Base-by-base conservation (phyloP, 2,329 filamentous ascomycete genomes). In the Sporothrix sp. region DNA sequence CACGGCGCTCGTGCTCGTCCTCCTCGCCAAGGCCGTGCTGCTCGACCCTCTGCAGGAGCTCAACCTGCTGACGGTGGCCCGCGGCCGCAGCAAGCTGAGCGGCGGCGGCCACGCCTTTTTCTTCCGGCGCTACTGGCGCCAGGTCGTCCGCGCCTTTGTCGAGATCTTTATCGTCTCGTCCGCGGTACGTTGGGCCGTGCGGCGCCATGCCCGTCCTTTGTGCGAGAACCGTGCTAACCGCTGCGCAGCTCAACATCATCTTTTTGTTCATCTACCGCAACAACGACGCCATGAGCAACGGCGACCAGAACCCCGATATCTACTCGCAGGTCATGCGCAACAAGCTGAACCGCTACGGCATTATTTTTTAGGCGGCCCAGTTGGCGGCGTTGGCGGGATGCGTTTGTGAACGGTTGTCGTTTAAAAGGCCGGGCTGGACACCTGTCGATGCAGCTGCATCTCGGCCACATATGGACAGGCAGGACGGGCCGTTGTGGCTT, bases 281-380 rank as follows among this genome's bases (percentile, higher is more conserved):
- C 39, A 48, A 38, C 23, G 35, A 35, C n/a, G 14, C 18, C 9
- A 14, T 11, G n/a, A 23, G 11, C 37, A 42, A 37, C 38, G 48
- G 52, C 32, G 38, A 38, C 37, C 48, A 51, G 27, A 53, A 51
- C 38, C 47, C 52, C 27, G 52, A 53, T 20, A 35, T 53, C 20
- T 53, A 53, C 48, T 53, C 52, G 5, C 48, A 51, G 36, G 32
- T 51, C 11, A 53, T 53, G 52, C 52, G 52, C 37, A 53, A 53
- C 48, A 53, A 51, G 48, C 48, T 53, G 43, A 39, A 44, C 23
- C 40, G 39, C 25, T 46, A 40, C 36, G 37, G 37, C 23, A 20
- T 50, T 21, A 50, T 53, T 16, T 53, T 53, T 16, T 53, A 44
- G 40, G 13, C n/a, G n/a, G n/a, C n/a, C n/a, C n/a, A n/a, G 30